Conservation (phyloP, 1,284 basidiomycete genomes). For the Cryptococcus floricola region DNA sequence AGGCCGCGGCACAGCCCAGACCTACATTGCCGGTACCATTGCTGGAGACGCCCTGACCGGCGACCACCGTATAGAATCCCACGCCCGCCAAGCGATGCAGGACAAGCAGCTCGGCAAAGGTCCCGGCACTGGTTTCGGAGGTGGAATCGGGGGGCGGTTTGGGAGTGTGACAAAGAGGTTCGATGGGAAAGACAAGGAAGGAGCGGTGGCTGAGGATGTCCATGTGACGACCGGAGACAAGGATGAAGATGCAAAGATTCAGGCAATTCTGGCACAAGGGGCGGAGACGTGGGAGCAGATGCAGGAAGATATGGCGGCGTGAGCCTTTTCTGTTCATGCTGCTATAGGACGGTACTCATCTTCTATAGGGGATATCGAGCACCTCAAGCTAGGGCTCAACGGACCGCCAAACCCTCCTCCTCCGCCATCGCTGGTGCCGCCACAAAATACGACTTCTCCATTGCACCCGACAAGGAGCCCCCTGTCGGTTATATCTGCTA, state of each 20-base stretch:
- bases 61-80: slow-evolving; percentile 46
- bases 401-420: slow-evolving; percentile 15
- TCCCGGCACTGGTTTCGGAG: slow-evolving; percentile 25
- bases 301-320: slow-evolving; percentile 47
- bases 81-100: slow-evolving; percentile 42
- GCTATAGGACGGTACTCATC: background rate
- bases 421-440: slow-evolving; percentile 53
- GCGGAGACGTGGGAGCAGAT: slow-evolving; percentile 47
- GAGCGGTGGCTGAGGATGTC: slow-evolving; percentile 6
- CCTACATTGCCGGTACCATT: slow-evolving; percentile 66
- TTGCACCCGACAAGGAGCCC: slow-evolving; percentile 53
- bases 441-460: slow-evolving; percentile 37
- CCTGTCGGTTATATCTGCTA: slow-evolving; percentile 98
- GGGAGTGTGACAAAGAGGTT: slow-evolving; percentile 78
- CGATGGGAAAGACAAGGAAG: slow-evolving; percentile 67
- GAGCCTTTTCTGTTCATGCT: slow-evolving; percentile 12
- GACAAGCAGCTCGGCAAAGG: slow-evolving; percentile 34
- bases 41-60: slow-evolving; percentile 39
- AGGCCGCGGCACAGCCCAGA: slow-evolving; percentile 86
- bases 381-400: slow-evolving; percentile 9
- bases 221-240: slow-evolving; percentile 43
- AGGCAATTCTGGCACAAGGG: slow-evolving; percentile 45
- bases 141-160: slow-evolving; percentile 9
- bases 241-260: slow-evolving; percentile 47
- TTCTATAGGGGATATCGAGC: slow-evolving; percentile 8